A percentile compares a stretch with the other conserved stretches of the same genome.
Evolutionary conservation across 2,329 filamentous ascomycete genomes (phyloP).

Genomic region (Gaeumannomyces sp.): DNA sequence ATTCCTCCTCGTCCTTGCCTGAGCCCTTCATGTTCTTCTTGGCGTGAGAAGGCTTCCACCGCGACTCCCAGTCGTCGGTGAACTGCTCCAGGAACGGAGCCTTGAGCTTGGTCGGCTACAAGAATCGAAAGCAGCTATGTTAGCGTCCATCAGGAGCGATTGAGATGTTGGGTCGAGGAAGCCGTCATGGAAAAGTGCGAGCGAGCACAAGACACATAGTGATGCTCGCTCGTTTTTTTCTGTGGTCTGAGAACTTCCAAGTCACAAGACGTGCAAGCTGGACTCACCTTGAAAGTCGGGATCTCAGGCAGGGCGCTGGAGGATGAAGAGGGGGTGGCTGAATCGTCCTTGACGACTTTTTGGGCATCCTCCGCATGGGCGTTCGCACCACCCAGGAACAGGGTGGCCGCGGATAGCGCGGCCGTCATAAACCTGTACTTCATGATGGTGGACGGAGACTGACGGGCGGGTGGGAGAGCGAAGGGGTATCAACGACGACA

Average conservation of each 20-base stretch:
- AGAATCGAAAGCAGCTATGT: conserved; percentile 10
- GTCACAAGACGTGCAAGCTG: neutral
- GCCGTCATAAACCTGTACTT: conserved; percentile 76
- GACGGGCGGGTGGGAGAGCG: conserved; percentile 2
- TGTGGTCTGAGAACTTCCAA: neutral
- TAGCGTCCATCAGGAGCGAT: conserved; percentile 7
- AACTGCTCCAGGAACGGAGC: conserved; percentile 98
- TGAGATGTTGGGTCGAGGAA: neutral
- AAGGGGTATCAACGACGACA: conserved; percentile 2
- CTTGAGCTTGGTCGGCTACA: conserved; percentile 78
- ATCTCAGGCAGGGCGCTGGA: conserved; percentile 57
- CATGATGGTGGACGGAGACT: conserved; percentile 48
- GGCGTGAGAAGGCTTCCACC: conserved; percentile 92
- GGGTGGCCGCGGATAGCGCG: conserved; percentile 58
- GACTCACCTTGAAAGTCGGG: conserved; percentile 81
- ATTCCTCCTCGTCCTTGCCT: conserved; percentile 78
- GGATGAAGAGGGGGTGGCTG: conserved; percentile 40
- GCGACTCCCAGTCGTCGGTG: conserved; percentile 86
- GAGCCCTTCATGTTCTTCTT: conserved; percentile 82
- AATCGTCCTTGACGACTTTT: conserved; percentile 43
- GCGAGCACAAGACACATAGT: neutral
- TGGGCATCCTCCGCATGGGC: conserved; percentile 64
- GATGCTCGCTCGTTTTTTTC: conserved; percentile 9
- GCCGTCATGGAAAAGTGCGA: neutral
- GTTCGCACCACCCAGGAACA: conserved; percentile 11